Evolutionary conservation across 1,284 basidiomycete species (phyloP), one percentile per base, ranked within the genome.

Genomic region (Peniophora sp.): DNA sequence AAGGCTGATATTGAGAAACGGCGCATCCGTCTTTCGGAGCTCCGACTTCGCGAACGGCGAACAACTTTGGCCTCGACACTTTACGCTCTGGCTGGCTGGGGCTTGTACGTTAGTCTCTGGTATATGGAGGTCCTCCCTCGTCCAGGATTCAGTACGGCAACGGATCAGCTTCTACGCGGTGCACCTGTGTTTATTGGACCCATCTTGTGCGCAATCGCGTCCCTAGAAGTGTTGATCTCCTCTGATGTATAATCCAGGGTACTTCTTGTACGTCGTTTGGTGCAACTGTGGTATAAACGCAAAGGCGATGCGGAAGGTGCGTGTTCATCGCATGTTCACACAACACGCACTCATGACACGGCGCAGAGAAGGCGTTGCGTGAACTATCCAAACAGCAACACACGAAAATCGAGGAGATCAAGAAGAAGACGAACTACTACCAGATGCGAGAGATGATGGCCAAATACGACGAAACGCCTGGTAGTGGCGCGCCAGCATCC

Each of bases 391-490:
- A 85, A 61, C 75, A 88, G 61, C 92, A 95, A 59, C 83, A 89
- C 35, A 79, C 79, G 37, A 95, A 92, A 64, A 80, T 99, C 24
- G 95, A 97, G 58, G 95, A 97, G 62, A 90, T 99, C 60, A 99
- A 99, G 75, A 90, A 92, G 69, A 93, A 92, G 60, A 97, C 94
- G 0, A 95, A 96, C 60, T 99, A 91, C 67, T 93, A 99, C 65
- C 83, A 83, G 23, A 96, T 94, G 15, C 84, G 90, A 48, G 88
- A 86, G 60, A 77, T 99, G 46, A 75, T 99, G 14, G 93, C 97
- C 64, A 83, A 85, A 53, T 98, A 98, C 62, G 96, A 97, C 56
- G 87, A 89, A 15, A 20, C 37, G 37, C 15, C 37, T 8, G 27
- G 27, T 32, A 63, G 68, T 8, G 53, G 69, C 24, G 60, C 72